Conservation (phyloP, 2,329 filamentous ascomycete species). For the Aphanocladium album region DNA sequence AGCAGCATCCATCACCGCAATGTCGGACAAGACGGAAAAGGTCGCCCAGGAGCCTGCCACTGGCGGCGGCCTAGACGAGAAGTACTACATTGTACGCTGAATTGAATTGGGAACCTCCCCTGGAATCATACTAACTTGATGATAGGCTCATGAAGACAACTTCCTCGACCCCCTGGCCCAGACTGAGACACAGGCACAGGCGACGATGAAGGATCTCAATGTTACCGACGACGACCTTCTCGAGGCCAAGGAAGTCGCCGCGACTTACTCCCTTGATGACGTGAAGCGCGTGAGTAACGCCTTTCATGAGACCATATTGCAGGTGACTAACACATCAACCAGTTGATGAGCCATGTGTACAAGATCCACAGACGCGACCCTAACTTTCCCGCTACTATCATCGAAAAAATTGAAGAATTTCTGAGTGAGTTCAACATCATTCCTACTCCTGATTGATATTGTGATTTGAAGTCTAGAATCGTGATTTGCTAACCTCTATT, state of each 20-base stretch:
- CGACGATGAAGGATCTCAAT: slow-evolving; percentile 18
- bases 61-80: background rate
- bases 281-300: slow-evolving; percentile 17
- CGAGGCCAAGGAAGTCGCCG: slow-evolving; percentile 27
- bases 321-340: background rate
- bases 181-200: slow-evolving; percentile 4
- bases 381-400: slow-evolving; percentile 32
- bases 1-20: background rate
- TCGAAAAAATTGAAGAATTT: slow-evolving; percentile 24
- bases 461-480: too few species aligned
- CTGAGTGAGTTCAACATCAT: slow-evolving; percentile 21
- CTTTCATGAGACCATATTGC: background rate
- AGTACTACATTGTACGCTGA: background rate
- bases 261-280: slow-evolving; percentile 23
- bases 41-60: background rate
- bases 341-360: slow-evolving; percentile 23
- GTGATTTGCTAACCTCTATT: background rate
- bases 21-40: background rate
- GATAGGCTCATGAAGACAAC: background rate
- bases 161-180: background rate
- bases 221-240: slow-evolving; percentile 28
- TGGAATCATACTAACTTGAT: background rate
- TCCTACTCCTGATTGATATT: too few species aligned
- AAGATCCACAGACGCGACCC: slow-evolving; percentile 35
- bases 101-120: background rate